A percentile compares a stretch with the other conserved stretches of the same genome.
Conservation (phyloP, 768 basidiomycete species). For the Russula dissimulans region DNA sequence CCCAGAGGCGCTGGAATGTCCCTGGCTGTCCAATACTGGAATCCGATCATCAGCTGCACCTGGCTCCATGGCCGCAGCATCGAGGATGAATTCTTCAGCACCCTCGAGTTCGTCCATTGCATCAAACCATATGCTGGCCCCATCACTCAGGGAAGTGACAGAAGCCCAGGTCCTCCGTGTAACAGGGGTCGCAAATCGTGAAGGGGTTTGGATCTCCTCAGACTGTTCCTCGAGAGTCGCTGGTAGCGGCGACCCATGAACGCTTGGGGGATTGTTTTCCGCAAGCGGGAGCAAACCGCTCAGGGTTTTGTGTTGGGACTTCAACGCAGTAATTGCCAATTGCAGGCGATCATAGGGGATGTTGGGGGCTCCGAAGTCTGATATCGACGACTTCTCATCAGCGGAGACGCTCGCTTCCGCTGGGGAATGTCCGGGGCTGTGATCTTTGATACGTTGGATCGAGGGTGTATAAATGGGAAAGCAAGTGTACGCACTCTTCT, state of each 20-base stretch:
- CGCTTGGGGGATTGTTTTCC: constrained; percentile 23
- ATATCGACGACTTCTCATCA: constrained; percentile 12
- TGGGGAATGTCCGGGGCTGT: background rate
- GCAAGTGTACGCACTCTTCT: constrained; percentile 15
- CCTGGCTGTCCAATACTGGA: constrained; percentile 33
- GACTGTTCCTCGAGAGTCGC: constrained; percentile 42
- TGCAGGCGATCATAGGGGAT: constrained; percentile 36
- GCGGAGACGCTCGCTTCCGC: background rate
- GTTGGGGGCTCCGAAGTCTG: constrained; percentile 9
- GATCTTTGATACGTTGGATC: constrained; percentile 2
- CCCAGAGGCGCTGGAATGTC: constrained; percentile 40
- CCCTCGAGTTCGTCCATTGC: constrained; percentile 53
- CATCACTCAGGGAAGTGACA: constrained; percentile 23
- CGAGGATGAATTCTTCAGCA: constrained; percentile 60
- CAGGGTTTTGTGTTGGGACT: constrained; percentile 48
- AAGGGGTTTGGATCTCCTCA: constrained; percentile 19
- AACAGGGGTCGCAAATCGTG: constrained; percentile 14
- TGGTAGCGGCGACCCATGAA: constrained; percentile 32
- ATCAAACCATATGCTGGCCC: constrained; percentile 63
- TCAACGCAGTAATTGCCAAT: constrained; percentile 43
- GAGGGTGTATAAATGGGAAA: background rate
- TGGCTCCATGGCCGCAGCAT: constrained; percentile 20
- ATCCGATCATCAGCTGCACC: constrained; percentile 25
- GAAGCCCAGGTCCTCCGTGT: constrained; percentile 20
- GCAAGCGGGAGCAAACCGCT: constrained; percentile 26